These are phyloP conservation scores for Agarophyton chilense DNA, from an alignment of 23 red algal species.

Conservation along the genomic window DNA sequence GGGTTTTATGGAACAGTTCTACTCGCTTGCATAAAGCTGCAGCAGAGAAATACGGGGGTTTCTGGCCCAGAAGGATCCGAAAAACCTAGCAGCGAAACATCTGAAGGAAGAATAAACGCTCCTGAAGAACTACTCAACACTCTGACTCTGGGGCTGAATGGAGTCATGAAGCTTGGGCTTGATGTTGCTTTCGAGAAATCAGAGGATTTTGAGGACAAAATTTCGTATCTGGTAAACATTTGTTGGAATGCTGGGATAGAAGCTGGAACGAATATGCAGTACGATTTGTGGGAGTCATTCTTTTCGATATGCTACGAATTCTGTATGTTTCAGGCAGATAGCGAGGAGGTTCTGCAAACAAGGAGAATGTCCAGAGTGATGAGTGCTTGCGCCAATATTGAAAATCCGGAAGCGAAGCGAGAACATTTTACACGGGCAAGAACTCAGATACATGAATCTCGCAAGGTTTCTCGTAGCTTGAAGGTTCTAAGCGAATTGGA, in stretches of 20 bases:
- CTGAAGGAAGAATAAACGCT: neutral
- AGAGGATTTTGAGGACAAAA: neutral
- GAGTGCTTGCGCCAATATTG: constrained; percentile 60
- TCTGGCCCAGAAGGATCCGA: neutral
- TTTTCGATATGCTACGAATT: constrained; percentile 59
- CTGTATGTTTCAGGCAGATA: neutral
- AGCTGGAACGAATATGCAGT: constrained; percentile 21
- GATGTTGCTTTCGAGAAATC: constrained; percentile 47
- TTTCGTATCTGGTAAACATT: constrained; percentile 57
- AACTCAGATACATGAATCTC: constrained; percentile 37
- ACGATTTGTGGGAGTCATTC: constrained; percentile 36
- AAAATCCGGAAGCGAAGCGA: constrained; percentile 43
- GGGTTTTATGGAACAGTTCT: constrained; percentile 70
- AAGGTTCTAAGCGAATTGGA: neutral
- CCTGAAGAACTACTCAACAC: constrained; percentile 3
- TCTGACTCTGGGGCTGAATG: constrained; percentile 21
- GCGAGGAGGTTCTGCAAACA: constrained; percentile 36
- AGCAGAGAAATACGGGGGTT: neutral
- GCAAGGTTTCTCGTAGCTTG: constrained; percentile 11
- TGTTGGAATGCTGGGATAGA: constrained; percentile 58
- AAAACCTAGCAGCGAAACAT: neutral
- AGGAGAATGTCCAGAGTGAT: constrained; percentile 62
- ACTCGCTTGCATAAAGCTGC: constrained; percentile 49
- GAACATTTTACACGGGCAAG: constrained; percentile 32
- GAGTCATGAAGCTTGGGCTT: constrained; percentile 20